Percentiles rank a stretch among this genome's conserved stretches.
These are phyloP conservation scores for Colletotrichum sp. DNA, from an alignment of 2,329 filamentous ascomycete genomes.

Conservation along the genomic window DNA sequence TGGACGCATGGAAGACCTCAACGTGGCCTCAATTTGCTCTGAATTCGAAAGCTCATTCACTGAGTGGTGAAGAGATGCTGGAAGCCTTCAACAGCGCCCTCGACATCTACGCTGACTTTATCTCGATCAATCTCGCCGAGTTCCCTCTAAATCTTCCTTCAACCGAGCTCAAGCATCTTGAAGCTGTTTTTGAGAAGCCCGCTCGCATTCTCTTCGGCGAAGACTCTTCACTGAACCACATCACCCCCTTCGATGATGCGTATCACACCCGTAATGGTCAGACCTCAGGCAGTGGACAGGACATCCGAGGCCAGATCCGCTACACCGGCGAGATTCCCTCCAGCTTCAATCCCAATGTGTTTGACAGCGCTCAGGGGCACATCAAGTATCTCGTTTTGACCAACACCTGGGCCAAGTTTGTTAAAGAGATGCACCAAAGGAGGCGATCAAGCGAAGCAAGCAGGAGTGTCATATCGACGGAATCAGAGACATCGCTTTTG, in stretches of 20 bases:
- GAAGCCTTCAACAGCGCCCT: constrained; percentile 48
- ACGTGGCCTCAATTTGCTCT: not conserved
- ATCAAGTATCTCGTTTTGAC: constrained; percentile 72
- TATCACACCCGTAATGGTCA: not conserved
- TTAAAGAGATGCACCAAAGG: constrained; percentile 36
- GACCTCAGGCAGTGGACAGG: not conserved
- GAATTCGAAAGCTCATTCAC: not conserved
- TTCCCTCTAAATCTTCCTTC: constrained; percentile 58
- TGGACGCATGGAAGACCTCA: constrained; percentile 47
- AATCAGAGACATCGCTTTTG: constrained; percentile 20
- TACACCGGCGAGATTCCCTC: constrained; percentile 50
- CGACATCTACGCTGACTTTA: constrained; percentile 52
- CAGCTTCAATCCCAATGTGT: constrained; percentile 55
- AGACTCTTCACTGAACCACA: not conserved
- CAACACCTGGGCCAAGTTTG: constrained; percentile 70
- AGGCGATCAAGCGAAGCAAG: constrained; percentile 24
- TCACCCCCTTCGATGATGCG: constrained; percentile 22
- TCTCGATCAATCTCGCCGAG: constrained; percentile 50
- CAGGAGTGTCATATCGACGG: constrained; percentile 20
- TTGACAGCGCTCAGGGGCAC: constrained; percentile 62
- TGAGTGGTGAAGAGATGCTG: not conserved
- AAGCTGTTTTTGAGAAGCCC: constrained; percentile 45
- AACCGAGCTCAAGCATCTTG: constrained; percentile 42
- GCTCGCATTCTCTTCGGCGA: constrained; percentile 36
- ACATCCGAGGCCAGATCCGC: constrained; percentile 21